Conservation (phyloP, 2,329 filamentous ascomycete genomes). For the Sclerotinia sclerotiorum region DNA sequence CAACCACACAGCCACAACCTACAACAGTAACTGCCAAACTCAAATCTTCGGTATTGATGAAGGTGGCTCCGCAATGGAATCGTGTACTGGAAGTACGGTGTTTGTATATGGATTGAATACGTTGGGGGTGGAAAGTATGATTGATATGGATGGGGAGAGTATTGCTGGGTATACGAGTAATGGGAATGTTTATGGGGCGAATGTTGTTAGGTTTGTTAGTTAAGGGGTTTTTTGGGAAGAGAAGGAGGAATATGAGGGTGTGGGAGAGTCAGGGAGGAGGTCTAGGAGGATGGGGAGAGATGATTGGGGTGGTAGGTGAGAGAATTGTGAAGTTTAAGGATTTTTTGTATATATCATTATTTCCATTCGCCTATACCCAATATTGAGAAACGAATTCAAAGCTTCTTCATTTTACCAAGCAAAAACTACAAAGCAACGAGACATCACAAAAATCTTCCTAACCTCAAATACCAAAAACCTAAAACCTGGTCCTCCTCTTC, state of each 20-base stretch:
- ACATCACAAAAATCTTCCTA: no score
- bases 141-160: slow-evolving; percentile 26
- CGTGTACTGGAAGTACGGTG: slow-evolving; percentile 20
- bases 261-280: background rate
- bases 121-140: slow-evolving; percentile 31
- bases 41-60: slow-evolving; percentile 32
- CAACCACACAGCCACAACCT: slow-evolving; percentile 10
- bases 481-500: background rate
- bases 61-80: background rate
- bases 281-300: no score
- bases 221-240: background rate
- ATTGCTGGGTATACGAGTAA: slow-evolving; percentile 27
- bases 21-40: slow-evolving; percentile 30
- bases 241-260: no score
- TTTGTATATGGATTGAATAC: slow-evolving; percentile 32
- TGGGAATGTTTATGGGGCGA: slow-evolving; percentile 28
- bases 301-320: no score
- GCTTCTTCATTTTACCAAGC: background rate
- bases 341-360: background rate
- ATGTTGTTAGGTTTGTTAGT: slow-evolving; percentile 28
- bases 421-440: no score
- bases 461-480: no score
- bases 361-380: background rate
- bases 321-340: no score
- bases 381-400: background rate